phyloP scores from a whole-genome alignment of 2,329 filamentous ascomycete genomes.

The Xylariaceae sp. region DNA sequence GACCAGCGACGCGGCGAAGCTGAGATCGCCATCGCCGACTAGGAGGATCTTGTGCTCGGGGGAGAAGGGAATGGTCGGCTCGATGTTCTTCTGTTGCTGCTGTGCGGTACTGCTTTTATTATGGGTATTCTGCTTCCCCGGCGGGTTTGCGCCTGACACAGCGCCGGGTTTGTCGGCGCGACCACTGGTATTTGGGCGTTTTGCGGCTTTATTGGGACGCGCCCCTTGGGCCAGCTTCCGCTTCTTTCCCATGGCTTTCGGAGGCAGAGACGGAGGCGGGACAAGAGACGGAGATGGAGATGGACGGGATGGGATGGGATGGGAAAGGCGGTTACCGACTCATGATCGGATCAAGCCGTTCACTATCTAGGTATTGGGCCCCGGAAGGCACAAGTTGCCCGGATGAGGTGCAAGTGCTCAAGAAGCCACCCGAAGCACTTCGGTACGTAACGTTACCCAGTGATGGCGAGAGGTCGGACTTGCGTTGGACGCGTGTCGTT shows the following conservation, averaged over 20 bases:
- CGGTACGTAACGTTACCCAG: neutral
- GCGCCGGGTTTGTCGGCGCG: constrained; percentile 3
- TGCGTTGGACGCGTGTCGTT: neutral
- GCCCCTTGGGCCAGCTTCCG: constrained; percentile 26
- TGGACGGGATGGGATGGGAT: neutral
- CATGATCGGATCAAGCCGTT: constrained; percentile 18
- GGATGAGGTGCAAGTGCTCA: neutral
- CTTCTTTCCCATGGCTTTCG: constrained; percentile 42
- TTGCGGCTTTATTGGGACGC: constrained; percentile 19
- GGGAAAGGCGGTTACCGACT: constrained; percentile 16
- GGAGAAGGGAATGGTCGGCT: constrained; percentile 61
- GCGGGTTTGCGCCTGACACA: constrained; percentile 4
- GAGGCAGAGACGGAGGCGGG: constrained; percentile 6
- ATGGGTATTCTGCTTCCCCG: constrained; percentile 11
- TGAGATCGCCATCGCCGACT: constrained; percentile 75
- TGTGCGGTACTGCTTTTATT: constrained; percentile 11
- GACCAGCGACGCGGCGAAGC: constrained; percentile 64
- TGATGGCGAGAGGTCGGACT: neutral
- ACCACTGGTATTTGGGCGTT: constrained; percentile 8
- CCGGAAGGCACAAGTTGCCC: neutral
- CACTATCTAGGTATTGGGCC: neutral
- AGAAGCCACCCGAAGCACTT: constrained; percentile 1
- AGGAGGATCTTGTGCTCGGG: constrained; percentile 64
- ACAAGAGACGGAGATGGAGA: neutral
- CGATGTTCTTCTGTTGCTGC: constrained; percentile 28